These are phyloP conservation scores for Noccaea caerulescens DNA, from an alignment of 345 rosid genomes.

Conservation along the genomic window DNA sequence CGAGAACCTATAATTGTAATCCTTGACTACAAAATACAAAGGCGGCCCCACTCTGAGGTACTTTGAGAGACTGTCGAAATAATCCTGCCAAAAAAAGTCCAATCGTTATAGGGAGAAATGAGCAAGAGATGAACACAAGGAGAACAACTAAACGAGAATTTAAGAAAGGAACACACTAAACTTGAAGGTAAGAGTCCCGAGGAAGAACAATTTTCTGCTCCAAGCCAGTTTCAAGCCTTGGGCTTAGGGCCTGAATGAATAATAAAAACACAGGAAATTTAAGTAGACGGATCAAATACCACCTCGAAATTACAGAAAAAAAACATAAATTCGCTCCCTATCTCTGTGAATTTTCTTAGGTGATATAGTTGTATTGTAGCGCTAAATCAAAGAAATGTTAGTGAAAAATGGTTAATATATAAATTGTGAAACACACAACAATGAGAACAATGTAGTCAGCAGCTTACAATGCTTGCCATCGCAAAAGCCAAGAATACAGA, in stretches of 20 bases:
- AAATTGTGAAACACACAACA: conserved; percentile 12
- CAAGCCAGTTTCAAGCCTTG: conserved; percentile 90
- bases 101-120: conserved; percentile 11
- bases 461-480: conserved; percentile 84
- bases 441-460: conserved; percentile 22
- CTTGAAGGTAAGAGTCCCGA: conserved; percentile 96
- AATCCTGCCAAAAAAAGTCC: conserved; percentile 62
- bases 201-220: conserved; percentile 99
- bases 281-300: background rate
- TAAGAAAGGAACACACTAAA: conserved; percentile 42
- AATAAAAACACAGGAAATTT: conserved; percentile 21
- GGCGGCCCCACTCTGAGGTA: conserved; percentile 97
- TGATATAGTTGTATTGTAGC: conserved; percentile 6
- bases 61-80: conserved; percentile 74
- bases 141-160: conserved; percentile 22
- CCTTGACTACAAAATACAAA: conserved; percentile 89
- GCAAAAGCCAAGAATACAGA: conserved; percentile 74
- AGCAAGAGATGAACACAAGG: conserved; percentile 22
- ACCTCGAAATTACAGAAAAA: conserved; percentile 23
- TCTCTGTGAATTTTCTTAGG: conserved; percentile 13
- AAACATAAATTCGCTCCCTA: background rate
- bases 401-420: background rate
- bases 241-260: conserved; percentile 68
- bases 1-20: conserved; percentile 85
- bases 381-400: conserved; percentile 14